Percentiles rank a stretch among this genome's conserved stretches.
These are phyloP conservation scores for Paramecium sonneborni DNA, from an alignment of 73 alveolate species.

Conservation along the genomic window DNA sequence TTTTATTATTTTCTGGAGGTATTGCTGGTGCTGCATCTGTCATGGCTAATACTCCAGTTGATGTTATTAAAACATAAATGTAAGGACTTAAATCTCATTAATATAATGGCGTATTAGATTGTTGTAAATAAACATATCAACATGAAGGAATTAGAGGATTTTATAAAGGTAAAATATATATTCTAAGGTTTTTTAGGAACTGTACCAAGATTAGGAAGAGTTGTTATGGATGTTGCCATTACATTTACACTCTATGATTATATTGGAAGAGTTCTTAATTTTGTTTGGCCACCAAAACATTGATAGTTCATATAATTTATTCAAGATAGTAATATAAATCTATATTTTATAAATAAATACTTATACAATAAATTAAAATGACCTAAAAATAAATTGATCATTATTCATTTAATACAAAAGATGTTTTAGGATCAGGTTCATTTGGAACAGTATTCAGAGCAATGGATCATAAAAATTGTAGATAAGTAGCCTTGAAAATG, in stretches of 20 bases:
- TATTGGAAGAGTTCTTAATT: constrained; percentile 72
- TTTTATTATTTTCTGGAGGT: constrained; percentile 82
- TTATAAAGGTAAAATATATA: constrained; percentile 65
- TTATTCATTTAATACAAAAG: background rate
- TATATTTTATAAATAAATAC: background rate
- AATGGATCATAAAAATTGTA: background rate
- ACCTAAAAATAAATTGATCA: background rate
- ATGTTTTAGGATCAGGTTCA: background rate
- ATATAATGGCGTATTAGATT: constrained; percentile 79
- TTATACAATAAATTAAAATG: background rate
- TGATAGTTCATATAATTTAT: constrained; percentile 47
- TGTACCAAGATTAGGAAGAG: constrained; percentile 92
- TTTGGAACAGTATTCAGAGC: constrained; percentile 39
- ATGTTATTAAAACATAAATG: constrained; percentile 86
- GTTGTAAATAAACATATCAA: constrained; percentile 69
- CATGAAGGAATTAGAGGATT: constrained; percentile 87
- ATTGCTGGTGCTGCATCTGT: constrained; percentile 90
- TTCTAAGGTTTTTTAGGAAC: constrained; percentile 73
- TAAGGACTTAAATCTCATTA: constrained; percentile 87
- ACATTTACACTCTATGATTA: constrained; percentile 85
- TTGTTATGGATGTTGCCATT: constrained; percentile 86
- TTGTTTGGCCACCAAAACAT: constrained; percentile 69
- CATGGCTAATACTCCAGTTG: constrained; percentile 88
- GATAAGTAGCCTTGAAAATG: background rate
- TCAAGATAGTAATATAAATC: background rate